Conservation (phyloP, 2,329 filamentous ascomycete genomes). For the Exserohilum turcica region DNA sequence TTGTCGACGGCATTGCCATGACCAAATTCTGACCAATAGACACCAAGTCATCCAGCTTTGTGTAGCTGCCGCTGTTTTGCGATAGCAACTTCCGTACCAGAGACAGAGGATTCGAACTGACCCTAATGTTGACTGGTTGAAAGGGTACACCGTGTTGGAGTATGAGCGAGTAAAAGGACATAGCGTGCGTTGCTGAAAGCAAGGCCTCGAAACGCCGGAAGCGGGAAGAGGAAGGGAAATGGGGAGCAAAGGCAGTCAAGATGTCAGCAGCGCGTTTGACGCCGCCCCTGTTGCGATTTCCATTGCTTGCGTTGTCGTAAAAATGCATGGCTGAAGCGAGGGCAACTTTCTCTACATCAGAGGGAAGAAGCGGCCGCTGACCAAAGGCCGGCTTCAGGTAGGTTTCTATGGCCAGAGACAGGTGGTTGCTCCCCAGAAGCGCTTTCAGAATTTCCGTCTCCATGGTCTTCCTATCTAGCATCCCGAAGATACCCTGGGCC, state of each 20-base stretch:
- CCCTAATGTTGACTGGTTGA: constrained; percentile 76
- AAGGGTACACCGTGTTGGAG: constrained; percentile 82
- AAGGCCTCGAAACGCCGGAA: constrained; percentile 66
- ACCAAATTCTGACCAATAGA: constrained; percentile 71
- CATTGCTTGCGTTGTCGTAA: constrained; percentile 83
- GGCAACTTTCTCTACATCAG: constrained; percentile 64
- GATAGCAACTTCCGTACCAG: constrained; percentile 75
- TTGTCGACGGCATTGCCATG: constrained; percentile 39
- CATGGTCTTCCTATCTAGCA: constrained; percentile 64
- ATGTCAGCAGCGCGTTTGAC: constrained; percentile 71
- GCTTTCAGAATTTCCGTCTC: constrained; percentile 74
- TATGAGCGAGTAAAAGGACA: constrained; percentile 77
- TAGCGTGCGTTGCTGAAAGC: constrained; percentile 72
- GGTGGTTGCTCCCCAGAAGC: constrained; percentile 68
- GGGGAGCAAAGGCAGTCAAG: constrained; percentile 66
- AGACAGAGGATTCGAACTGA: constrained; percentile 74
- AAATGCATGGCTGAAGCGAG: constrained; percentile 68
- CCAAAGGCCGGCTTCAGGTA: constrained; percentile 64
- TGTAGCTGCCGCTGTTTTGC: constrained; percentile 76
- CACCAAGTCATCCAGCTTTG: constrained; percentile 73
- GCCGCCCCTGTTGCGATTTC: constrained; percentile 74
- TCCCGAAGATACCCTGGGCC: constrained; percentile 60
- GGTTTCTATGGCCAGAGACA: constrained; percentile 60
- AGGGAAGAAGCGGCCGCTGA: constrained; percentile 56
- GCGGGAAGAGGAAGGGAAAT: constrained; percentile 59